Percentiles rank a stretch among this genome's conserved stretches.
Conservation (phyloP, 768 basidiomycete species). For the Gymnopilus dilepis region DNA sequence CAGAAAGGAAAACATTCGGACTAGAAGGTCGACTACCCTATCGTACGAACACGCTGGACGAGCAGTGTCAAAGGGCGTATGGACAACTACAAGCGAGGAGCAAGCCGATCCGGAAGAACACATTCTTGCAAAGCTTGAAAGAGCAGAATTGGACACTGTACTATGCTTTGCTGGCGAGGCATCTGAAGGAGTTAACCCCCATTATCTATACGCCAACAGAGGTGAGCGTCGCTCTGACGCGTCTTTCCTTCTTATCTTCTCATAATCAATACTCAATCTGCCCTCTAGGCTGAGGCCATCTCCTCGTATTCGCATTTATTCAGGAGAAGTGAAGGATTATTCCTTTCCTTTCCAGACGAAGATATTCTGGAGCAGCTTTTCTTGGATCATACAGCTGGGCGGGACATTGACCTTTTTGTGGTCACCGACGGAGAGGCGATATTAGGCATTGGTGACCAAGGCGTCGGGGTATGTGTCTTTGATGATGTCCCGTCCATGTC, state of each 20-base stretch:
- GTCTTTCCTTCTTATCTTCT: not conserved
- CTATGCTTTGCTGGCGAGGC: constrained; percentile 65
- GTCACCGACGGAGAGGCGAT: constrained; percentile 88
- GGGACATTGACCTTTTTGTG: constrained; percentile 77
- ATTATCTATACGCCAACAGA: constrained; percentile 87
- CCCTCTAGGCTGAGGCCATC: constrained; percentile 74
- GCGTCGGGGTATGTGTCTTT: constrained; percentile 64
- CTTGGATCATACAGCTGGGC: constrained; percentile 64
- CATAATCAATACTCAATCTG: not conserved
- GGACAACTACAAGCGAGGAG: constrained; percentile 54
- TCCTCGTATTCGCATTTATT: constrained; percentile 85
- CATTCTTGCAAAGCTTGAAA: constrained; percentile 76
- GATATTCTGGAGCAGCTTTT: constrained; percentile 81
- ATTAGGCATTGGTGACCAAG: constrained; percentile 68
- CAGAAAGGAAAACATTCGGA: constrained; percentile 77
- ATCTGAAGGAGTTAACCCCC: constrained; percentile 66
- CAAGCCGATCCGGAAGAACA: constrained; percentile 61
- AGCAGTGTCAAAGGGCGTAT: constrained; percentile 79
- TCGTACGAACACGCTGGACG: constrained; percentile 67
- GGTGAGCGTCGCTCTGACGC: constrained; percentile 38
- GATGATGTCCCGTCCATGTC: not conserved
- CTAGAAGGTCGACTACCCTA: constrained; percentile 55
- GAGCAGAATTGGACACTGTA: constrained; percentile 86
- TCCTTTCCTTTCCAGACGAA: constrained; percentile 62
- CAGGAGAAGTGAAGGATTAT: constrained; percentile 79